These are phyloP conservation scores for Veloporphyrellus conicus DNA, from an alignment of 1,284 basidiomycete species.

Conservation along the genomic window DNA sequence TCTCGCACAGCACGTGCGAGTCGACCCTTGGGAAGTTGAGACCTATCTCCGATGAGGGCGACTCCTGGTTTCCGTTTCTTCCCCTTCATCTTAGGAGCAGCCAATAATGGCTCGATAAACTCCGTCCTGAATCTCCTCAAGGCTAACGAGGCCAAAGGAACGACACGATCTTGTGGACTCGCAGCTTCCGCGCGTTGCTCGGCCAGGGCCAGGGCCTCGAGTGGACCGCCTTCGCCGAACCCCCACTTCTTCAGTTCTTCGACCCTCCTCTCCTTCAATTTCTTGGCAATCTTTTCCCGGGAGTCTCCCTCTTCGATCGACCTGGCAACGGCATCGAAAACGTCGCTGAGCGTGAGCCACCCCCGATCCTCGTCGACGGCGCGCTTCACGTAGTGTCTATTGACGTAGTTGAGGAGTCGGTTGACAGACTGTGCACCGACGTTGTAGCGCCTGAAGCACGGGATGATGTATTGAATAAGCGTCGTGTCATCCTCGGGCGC, in stretches of 20 bases:
- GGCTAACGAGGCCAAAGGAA: constrained; percentile 59
- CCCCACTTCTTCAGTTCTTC: constrained; percentile 71
- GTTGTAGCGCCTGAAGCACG: constrained; percentile 64
- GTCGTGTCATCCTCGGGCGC: constrained; percentile 61
- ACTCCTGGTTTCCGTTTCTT: constrained; percentile 43
- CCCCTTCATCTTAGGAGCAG: constrained; percentile 58
- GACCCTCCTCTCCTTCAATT: constrained; percentile 52
- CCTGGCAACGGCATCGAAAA: constrained; percentile 59
- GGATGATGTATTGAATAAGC: constrained; percentile 64
- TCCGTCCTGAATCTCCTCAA: constrained; percentile 66
- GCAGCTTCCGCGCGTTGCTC: constrained; percentile 71
- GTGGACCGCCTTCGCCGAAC: constrained; percentile 48
- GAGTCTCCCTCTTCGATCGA: constrained; percentile 49
- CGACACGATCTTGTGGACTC: constrained; percentile 59
- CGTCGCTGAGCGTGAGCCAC: constrained; percentile 65
- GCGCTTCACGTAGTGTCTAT: constrained; percentile 73
- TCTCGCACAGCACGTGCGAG: constrained; percentile 62
- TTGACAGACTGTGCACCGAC: constrained; percentile 61
- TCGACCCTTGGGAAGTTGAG: constrained; percentile 54
- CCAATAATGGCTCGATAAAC: constrained; percentile 62
- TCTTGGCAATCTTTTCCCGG: constrained; percentile 53
- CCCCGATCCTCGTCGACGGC: constrained; percentile 72
- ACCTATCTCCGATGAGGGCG: constrained; percentile 30
- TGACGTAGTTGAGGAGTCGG: constrained; percentile 72
- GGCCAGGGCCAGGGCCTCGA: constrained; percentile 47